Evolutionary conservation across 1,284 basidiomycete genomes (phyloP).

Genomic region (Thelephora terrestris): DNA sequence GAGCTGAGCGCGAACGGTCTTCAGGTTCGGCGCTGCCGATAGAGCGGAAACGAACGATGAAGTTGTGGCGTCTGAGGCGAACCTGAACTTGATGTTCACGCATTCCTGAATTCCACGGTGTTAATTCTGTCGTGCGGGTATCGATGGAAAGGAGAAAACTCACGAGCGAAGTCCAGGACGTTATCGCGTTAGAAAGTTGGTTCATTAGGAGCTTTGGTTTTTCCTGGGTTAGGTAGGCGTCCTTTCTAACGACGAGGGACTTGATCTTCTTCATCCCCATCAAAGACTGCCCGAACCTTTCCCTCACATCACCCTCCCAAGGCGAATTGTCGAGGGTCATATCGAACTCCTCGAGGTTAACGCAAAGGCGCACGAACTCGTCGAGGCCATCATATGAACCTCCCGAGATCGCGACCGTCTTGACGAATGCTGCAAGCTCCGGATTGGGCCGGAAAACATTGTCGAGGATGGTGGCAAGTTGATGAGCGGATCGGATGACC

Average conservation of each 20-base stretch:
- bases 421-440: conserved; percentile 27
- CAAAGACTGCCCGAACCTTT: conserved; percentile 33
- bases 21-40: conserved; percentile 16
- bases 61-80: conserved; percentile 22
- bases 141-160: conserved; percentile 13
- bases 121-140: neutral
- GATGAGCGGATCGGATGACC: conserved; percentile 26
- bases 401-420: conserved; percentile 24
- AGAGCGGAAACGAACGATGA: conserved; percentile 17
- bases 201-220: conserved; percentile 33
- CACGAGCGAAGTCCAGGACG: conserved; percentile 35
- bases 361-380: conserved; percentile 23
- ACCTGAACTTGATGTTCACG: conserved; percentile 35
- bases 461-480: conserved; percentile 28
- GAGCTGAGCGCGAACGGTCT: conserved; percentile 17
- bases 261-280: conserved; percentile 21
- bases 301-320: conserved; percentile 17
- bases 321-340: conserved; percentile 30
- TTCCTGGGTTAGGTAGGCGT: conserved; percentile 41
- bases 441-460: conserved; percentile 27
- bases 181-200: conserved; percentile 33
- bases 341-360: conserved; percentile 28
- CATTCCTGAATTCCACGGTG: conserved; percentile 25
- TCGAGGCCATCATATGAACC: conserved; percentile 21
- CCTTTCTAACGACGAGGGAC: conserved; percentile 41